A percentile compares a stretch with the other conserved stretches of the same genome.
Conservation (phyloP, 2,329 filamentous ascomycete species). For the Alternaria infectoria region DNA sequence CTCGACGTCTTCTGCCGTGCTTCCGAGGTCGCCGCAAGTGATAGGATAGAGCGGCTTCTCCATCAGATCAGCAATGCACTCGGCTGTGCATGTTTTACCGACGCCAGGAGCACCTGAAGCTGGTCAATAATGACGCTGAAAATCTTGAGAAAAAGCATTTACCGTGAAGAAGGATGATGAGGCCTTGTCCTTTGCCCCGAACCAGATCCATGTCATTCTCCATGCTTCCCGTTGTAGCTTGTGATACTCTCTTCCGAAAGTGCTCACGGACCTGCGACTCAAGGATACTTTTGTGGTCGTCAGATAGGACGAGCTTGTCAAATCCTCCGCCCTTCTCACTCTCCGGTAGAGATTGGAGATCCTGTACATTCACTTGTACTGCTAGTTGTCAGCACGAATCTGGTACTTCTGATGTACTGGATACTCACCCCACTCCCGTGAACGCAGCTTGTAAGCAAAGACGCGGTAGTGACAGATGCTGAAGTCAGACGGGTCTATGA, state of each 20-base stretch:
- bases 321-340: neutral
- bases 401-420: too few relatives aligned
- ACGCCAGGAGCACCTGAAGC: neutral
- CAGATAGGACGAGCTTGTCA: neutral
- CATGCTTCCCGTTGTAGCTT: neutral
- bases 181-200: neutral
- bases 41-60: conserved; percentile 30
- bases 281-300: neutral
- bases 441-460: neutral
- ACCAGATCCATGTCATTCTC: neutral
- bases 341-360: neutral
- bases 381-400: neutral
- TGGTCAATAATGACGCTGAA: too few relatives aligned
- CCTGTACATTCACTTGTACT: neutral
- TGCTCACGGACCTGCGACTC: neutral
- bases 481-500: too few relatives aligned
- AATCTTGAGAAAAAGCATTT: too few relatives aligned
- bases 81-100: neutral
- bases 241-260: neutral
- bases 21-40: conserved; percentile 13
- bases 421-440: neutral
- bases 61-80: conserved; percentile 11
- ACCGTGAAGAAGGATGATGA: neutral
- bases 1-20: conserved; percentile 1
- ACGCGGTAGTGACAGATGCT: neutral